A percentile compares a stretch with the other conserved stretches of the same genome.
phyloP scores from a whole-genome alignment of 169 alveolate genomes.

The Plasmodium adleri region DNA sequence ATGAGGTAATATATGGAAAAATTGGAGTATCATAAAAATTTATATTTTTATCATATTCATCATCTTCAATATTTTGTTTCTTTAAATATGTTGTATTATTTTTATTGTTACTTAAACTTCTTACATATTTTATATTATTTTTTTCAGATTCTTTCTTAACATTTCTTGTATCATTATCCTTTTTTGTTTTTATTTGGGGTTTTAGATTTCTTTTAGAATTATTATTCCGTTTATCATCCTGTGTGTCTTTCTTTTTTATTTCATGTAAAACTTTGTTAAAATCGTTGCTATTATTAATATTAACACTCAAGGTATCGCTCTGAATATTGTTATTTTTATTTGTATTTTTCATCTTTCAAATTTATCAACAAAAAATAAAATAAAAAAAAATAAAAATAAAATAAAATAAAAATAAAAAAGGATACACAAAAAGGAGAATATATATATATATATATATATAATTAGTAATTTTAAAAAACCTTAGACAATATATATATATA shows the following conservation, averaged over 20 bases:
- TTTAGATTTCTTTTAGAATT: conserved; percentile 11
- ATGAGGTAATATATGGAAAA: conserved; percentile 54
- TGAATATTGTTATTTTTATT: conserved; percentile 18
- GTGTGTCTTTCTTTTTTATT: conserved; percentile 38
- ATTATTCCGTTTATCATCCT: conserved; percentile 6
- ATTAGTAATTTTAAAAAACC: conserved; percentile 5
- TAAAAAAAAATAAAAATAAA: conserved; percentile 8
- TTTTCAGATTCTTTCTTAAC: conserved; percentile 18
- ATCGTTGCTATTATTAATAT: conserved; percentile 62
- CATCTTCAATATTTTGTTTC: conserved; percentile 16
- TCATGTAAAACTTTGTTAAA: conserved; percentile 45
- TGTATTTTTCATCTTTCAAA: conserved; percentile 21
- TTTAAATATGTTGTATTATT: conserved; percentile 14
- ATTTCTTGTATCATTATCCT: conserved; percentile 10
- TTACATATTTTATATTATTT: conserved; percentile 9
- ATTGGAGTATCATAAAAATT: conserved; percentile 60
- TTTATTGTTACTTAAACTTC: conserved; percentile 29
- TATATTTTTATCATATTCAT: not conserved
- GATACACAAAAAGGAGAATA: conserved; percentile 5
- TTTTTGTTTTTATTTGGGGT: conserved; percentile 9
- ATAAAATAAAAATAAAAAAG: not conserved
- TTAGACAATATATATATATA: conserved; percentile 16
- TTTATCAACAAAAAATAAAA: conserved; percentile 17
- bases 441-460: conserved; percentile 3
- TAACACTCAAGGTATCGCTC: conserved; percentile 30